These are phyloP conservation scores for Fusarium sp. DNA, from an alignment of 2,329 filamentous ascomycete genomes.

Conservation along the genomic window DNA sequence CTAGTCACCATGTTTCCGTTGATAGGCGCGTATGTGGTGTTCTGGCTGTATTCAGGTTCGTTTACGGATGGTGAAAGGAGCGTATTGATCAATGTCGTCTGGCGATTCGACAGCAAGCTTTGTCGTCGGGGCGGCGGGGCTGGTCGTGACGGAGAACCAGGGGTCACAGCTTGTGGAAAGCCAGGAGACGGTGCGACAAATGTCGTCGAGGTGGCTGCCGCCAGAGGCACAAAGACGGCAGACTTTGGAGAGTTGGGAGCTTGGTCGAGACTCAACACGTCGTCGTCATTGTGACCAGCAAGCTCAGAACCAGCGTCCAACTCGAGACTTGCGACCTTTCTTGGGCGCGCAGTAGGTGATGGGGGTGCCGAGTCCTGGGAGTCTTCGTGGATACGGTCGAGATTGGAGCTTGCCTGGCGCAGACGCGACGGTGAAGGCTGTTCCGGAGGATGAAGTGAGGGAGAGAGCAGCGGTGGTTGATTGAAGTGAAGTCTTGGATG, in stretches of 20 bases:
- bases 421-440: constrained; percentile 32
- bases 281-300: constrained; percentile 40
- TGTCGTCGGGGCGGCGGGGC: constrained; percentile 42
- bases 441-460: constrained; percentile 27
- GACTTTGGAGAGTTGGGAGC: constrained; percentile 34
- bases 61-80: constrained; percentile 42
- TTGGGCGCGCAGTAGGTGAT: constrained; percentile 22
- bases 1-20: constrained; percentile 68
- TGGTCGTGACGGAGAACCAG: constrained; percentile 31
- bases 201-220: constrained; percentile 52
- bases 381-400: constrained; percentile 42
- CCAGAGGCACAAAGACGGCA: constrained; percentile 17
- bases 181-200: constrained; percentile 43
- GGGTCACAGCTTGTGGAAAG: constrained; percentile 33
- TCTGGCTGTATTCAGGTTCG: constrained; percentile 32
- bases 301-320: constrained; percentile 30
- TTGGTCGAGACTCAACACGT: constrained; percentile 41
- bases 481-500: constrained; percentile 26
- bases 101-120: constrained; percentile 51
- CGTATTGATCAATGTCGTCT: constrained; percentile 46
- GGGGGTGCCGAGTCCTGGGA: constrained; percentile 14
- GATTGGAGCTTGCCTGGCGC: constrained; percentile 37
- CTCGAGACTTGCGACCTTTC: constrained; percentile 31
- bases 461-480: constrained; percentile 33
- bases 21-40: constrained; percentile 45